Conservation (phyloP, 352 stramenopile species). For the Phytophthora kernoviae region DNA sequence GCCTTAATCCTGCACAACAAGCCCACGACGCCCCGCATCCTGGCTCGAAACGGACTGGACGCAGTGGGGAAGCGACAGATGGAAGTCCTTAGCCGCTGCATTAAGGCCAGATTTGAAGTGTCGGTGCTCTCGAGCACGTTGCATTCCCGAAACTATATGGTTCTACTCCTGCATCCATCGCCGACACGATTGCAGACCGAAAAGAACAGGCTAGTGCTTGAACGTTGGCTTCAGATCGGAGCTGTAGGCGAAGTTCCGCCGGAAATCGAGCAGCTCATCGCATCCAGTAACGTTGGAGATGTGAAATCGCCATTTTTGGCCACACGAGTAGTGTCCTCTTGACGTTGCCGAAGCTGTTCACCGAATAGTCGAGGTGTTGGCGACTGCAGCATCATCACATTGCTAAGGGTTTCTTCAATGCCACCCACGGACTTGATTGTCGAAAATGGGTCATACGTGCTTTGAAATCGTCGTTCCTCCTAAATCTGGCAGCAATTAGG, state of each 20-base stretch:
- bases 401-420: constrained; percentile 50
- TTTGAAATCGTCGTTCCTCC: constrained; percentile 21
- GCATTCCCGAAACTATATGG: constrained; percentile 84
- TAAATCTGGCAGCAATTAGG: constrained; percentile 66
- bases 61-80: constrained; percentile 74
- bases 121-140: constrained; percentile 82
- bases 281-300: constrained; percentile 70
- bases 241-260: constrained; percentile 85
- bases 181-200: constrained; percentile 72
- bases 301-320: constrained; percentile 25
- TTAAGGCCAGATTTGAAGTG: constrained; percentile 74
- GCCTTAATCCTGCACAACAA: constrained; percentile 86
- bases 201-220: constrained; percentile 80
- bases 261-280: constrained; percentile 87
- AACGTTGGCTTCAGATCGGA: constrained; percentile 87
- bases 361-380: constrained; percentile 29
- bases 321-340: constrained; percentile 46
- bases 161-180: constrained; percentile 70
- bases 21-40: constrained; percentile 70
- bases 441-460: constrained; percentile 61
- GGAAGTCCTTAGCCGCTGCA: constrained; percentile 78
- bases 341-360: constrained; percentile 52
- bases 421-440: constrained; percentile 57
- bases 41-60: constrained; percentile 78
- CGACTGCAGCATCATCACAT: constrained; percentile 34